Conservation (phyloP, 805 yeast genomes). For the Starmerella apis region DNA sequence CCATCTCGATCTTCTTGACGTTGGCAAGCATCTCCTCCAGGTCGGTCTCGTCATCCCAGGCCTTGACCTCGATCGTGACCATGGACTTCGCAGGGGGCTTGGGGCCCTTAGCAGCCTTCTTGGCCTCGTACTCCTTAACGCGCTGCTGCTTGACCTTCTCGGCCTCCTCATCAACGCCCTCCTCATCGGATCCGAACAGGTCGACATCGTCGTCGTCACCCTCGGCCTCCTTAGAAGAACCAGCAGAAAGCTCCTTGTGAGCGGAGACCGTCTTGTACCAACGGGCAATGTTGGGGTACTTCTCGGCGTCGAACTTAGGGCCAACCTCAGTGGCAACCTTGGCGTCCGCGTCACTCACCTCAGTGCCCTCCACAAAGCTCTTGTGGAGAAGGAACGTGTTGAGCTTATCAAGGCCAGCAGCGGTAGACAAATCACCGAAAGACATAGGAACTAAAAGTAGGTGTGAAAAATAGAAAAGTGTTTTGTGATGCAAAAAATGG, state of each 20-base stretch:
- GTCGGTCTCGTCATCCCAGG: conserved; percentile 99
- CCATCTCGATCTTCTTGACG: conserved; percentile 76
- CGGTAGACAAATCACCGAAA: conserved; percentile 38
- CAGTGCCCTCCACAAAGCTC: conserved; percentile 71
- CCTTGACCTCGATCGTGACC: conserved; percentile 95
- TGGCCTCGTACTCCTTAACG: conserved; percentile 94
- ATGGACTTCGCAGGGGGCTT: conserved; percentile 98
- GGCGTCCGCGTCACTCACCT: conserved; percentile 94
- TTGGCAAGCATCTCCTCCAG: conserved; percentile 76
- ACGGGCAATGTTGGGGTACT: conserved; percentile 91
- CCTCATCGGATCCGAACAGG: conserved; percentile 89
- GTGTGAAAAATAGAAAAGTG: conserved; percentile 4
- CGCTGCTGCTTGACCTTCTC: conserved; percentile 96
- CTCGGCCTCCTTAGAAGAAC: conserved; percentile 56
- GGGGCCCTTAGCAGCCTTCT: conserved; percentile 94
- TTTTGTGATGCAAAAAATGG: conserved; percentile 5
- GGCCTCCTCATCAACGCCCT: conserved; percentile 92
- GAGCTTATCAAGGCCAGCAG: conserved; percentile 50
- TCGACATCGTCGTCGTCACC: conserved; percentile 90
- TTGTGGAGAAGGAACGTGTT: conserved; percentile 82
- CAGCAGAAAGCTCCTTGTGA: conserved; percentile 37
- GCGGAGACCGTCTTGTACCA: conserved; percentile 99
- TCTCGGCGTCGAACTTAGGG: conserved; percentile 44
- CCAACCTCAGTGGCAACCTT: conserved; percentile 78
- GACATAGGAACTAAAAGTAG: conserved; percentile 29